Evolutionary conservation across 2,329 filamentous ascomycete species (phyloP).

Genomic region (Exserohilum rostratum): DNA sequence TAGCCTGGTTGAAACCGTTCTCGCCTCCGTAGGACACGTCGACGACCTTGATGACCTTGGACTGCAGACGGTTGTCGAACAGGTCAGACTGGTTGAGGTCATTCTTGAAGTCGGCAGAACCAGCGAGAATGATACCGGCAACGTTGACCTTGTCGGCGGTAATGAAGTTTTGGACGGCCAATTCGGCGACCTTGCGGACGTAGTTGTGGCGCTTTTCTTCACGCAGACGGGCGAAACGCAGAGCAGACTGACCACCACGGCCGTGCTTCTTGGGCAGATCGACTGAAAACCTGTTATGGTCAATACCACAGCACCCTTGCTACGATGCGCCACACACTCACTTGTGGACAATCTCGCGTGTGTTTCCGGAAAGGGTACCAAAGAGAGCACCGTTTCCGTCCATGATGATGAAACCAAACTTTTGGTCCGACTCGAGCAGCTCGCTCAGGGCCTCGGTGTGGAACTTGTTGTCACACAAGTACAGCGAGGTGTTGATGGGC

Average conservation of each 20-base stretch:
- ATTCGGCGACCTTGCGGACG: constrained; percentile 95
- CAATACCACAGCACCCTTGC: background rate
- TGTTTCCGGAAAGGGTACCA: constrained; percentile 95
- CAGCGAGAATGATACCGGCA: constrained; percentile 90
- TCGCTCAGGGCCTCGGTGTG: constrained; percentile 97
- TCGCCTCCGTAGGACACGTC: constrained; percentile 99
- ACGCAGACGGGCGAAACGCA: constrained; percentile 98
- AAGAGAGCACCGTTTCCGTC: constrained; percentile 98
- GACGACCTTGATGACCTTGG: constrained; percentile 99
- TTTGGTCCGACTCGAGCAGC: constrained; percentile 97
- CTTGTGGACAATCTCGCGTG: constrained; percentile 94
- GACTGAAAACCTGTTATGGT: constrained; percentile 71
- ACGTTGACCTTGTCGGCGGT: constrained; percentile 99
- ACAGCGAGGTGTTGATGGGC: constrained; percentile 98
- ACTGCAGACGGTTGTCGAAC: constrained; percentile 88
- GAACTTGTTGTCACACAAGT: constrained; percentile 99
- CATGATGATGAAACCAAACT: constrained; percentile 99
- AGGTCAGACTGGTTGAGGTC: constrained; percentile 97
- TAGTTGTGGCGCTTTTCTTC: constrained; percentile 99
- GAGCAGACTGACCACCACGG: constrained; percentile 98
- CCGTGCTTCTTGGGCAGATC: constrained; percentile 99
- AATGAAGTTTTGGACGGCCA: constrained; percentile 99
- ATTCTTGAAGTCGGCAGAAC: constrained; percentile 99
- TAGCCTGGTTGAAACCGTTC: constrained; percentile 99
- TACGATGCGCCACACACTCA: constrained; percentile 15